phyloP scores from a whole-genome alignment of 2,329 filamentous ascomycete genomes.

The Fusarium hainanense region DNA sequence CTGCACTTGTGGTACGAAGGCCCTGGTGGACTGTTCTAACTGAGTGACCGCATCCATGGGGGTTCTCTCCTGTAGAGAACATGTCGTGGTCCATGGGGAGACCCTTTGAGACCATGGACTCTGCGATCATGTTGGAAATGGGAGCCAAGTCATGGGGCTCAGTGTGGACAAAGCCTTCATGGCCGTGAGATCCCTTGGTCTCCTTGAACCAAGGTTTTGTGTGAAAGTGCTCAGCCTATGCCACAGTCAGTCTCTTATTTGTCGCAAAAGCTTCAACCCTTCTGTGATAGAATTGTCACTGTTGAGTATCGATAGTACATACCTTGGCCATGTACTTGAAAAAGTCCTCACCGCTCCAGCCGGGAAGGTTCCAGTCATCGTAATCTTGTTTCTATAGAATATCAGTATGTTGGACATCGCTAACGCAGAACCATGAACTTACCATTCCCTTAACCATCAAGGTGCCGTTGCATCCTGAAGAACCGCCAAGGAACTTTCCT shows the following conservation, averaged over 20 bases:
- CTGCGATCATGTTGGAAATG: conserved; percentile 65
- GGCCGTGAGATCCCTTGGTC: conserved; percentile 59
- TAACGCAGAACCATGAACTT: not conserved
- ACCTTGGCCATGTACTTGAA: conserved; percentile 68
- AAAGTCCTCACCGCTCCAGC: conserved; percentile 68
- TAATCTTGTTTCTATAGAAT: conserved; percentile 54
- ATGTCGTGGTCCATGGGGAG: conserved; percentile 68
- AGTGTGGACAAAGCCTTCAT: conserved; percentile 63
- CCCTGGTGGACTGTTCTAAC: conserved; percentile 64
- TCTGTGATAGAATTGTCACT: not conserved
- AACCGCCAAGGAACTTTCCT: conserved; percentile 62
- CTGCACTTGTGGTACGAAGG: conserved; percentile 63
- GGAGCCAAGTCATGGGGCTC: conserved; percentile 69
- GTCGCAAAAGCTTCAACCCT: not conserved
- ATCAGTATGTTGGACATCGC: not conserved
- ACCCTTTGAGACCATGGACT: conserved; percentile 66
- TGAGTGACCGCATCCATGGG: conserved; percentile 67
- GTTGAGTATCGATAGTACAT: not conserved
- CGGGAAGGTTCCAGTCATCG: conserved; percentile 66
- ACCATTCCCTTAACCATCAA: conserved; percentile 59
- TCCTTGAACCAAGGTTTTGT: conserved; percentile 67
- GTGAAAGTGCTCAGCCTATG: conserved; percentile 66
- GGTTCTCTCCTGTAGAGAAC: conserved; percentile 62
- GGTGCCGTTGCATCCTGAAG: conserved; percentile 62
- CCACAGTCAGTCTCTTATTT: not conserved